phyloP scores from a whole-genome alignment of 192 early-diverging fungal species.

The Chytriomyces sp. region DNA sequence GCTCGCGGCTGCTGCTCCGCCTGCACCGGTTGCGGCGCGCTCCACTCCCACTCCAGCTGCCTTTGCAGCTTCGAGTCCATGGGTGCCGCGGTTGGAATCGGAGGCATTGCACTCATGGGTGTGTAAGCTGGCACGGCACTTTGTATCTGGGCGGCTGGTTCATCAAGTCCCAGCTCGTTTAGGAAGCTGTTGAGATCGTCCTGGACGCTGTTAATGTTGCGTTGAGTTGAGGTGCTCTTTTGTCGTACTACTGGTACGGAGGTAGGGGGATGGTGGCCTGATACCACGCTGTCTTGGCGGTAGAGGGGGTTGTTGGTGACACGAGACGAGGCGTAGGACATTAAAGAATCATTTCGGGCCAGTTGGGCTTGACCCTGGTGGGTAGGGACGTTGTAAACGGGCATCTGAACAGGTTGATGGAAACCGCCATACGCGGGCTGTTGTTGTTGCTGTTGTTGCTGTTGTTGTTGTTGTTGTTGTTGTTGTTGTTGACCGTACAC shows the following conservation, averaged over 20 bases:
- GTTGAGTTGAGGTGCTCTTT: not conserved
- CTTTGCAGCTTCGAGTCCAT: not conserved
- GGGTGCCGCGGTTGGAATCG: too few relatives aligned
- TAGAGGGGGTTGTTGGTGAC: not conserved
- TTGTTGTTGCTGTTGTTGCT: not conserved
- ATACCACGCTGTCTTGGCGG: not conserved
- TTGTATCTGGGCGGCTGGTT: not conserved
- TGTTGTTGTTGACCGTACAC: not conserved
- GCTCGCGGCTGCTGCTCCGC: not conserved
- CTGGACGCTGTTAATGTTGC: not conserved
- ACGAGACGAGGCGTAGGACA: not conserved
- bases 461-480: slow-evolving; percentile 8
- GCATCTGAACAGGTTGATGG: not conserved
- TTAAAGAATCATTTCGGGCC: not conserved
- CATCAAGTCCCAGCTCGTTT: not conserved
- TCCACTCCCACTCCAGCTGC: not conserved
- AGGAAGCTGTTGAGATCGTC: not conserved
- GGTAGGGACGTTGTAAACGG: not conserved
- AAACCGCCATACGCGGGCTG: not conserved
- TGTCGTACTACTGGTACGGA: too few relatives aligned
- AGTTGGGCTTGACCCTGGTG: not conserved
- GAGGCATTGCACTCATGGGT: too few relatives aligned
- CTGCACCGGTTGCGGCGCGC: not conserved
- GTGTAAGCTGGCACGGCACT: not conserved
- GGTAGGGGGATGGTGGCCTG: not conserved